phyloP scores from a whole-genome alignment of 495 filamentous ascomycete species.

The Lasiosphaeris hirsuta region DNA sequence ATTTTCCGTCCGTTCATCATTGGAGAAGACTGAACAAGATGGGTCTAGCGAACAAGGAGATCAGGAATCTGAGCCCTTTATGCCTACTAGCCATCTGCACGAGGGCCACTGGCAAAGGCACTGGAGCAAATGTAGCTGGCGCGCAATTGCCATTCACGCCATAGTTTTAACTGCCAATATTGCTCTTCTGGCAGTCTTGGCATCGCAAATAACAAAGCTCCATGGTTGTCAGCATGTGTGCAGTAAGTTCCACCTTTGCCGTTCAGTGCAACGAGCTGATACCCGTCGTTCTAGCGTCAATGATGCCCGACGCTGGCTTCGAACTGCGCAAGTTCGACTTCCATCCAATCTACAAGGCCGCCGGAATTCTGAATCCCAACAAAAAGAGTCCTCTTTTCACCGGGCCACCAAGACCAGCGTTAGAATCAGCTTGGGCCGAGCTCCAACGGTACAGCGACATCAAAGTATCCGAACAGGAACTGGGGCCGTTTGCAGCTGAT shows the following conservation, averaged over 20 bases:
- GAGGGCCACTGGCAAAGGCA: neutral
- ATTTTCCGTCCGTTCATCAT: neutral
- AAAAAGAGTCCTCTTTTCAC: neutral
- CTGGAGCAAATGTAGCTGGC: neutral
- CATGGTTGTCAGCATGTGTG: too few species aligned
- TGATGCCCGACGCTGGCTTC: neutral
- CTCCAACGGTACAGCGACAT: constrained; percentile 6
- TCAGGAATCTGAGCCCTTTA: neutral
- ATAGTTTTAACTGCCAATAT: neutral
- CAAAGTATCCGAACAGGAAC: neutral
- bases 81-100: neutral
- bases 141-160: constrained; percentile 1
- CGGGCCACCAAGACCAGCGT: constrained; percentile 6
- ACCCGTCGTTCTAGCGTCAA: neutral
- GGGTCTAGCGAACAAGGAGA: neutral
- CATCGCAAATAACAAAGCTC: too few species aligned
- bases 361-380: neutral
- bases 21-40: neutral
- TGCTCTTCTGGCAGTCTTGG: neutral
- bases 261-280: neutral
- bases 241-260: too few species aligned
- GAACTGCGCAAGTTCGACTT: constrained; percentile 4
- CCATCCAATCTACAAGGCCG: neutral
- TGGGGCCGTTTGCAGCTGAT: constrained; percentile 1
- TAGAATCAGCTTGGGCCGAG: constrained; percentile 3